Conservation (phyloP, 176 grass and related monocot genomes). For the Musa itinerans region DNA sequence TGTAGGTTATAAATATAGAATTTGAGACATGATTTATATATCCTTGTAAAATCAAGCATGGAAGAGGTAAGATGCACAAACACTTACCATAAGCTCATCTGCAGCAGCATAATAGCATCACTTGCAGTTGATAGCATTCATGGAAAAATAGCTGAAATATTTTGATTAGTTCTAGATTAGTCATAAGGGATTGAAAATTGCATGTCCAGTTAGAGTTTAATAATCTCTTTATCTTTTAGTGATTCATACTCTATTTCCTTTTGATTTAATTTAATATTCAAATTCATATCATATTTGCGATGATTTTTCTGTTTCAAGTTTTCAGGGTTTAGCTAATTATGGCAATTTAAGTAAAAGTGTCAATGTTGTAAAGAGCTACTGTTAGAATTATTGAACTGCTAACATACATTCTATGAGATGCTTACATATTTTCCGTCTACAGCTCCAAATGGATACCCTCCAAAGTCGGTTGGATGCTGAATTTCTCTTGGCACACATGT, state of each 20-base stretch:
- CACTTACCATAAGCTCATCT: not conserved
- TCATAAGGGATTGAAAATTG: not conserved
- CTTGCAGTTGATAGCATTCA: not conserved
- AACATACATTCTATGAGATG: not conserved
- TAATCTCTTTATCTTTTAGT: not conserved
- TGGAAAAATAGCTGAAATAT: not conserved
- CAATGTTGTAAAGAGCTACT: not conserved
- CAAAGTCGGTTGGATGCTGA: constrained; percentile 96
- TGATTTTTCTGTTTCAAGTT: not conserved
- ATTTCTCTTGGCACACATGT: constrained; percentile 98
- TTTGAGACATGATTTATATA: no score
- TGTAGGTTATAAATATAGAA: no score
- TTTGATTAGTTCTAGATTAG: not conserved
- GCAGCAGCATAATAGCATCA: not conserved
- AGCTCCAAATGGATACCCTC: constrained; percentile 95
- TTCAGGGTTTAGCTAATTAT: not conserved
- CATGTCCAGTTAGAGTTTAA: not conserved
- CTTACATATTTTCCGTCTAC: constrained; percentile 14
- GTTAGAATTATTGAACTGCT: not conserved
- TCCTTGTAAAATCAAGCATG: not conserved
- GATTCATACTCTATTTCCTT: not conserved
- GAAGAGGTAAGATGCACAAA: not conserved
- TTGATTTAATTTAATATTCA: not conserved
- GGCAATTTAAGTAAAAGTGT: not conserved
- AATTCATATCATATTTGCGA: not conserved